A percentile compares a stretch with the other conserved stretches of the same genome.
Evolutionary conservation across 2,329 filamentous ascomycete genomes (phyloP).

Genomic region (Claviceps sp.): DNA sequence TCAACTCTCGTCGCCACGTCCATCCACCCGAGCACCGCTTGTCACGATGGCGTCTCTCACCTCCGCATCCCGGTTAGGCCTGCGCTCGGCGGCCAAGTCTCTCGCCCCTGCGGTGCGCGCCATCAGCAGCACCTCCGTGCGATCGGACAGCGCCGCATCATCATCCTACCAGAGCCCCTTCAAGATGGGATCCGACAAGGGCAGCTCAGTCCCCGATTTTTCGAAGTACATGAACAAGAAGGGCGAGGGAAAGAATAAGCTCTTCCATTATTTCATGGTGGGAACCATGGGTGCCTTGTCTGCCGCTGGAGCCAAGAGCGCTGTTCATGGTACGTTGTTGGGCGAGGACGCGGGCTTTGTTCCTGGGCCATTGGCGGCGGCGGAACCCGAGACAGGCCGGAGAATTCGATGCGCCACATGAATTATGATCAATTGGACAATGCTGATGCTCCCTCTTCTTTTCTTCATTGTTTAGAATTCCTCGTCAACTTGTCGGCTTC

Average conservation of each 20-base stretch:
- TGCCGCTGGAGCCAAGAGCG: slow-evolving; percentile 91
- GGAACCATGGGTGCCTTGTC: slow-evolving; percentile 85
- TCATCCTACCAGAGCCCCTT: slow-evolving; percentile 48
- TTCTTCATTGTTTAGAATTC: slow-evolving; percentile 58
- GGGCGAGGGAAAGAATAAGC: slow-evolving; percentile 59
- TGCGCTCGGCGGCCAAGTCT: slow-evolving; percentile 41
- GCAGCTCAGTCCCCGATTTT: slow-evolving; percentile 74
- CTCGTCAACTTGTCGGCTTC: slow-evolving; percentile 99
- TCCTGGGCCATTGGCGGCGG: not conserved
- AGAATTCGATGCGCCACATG: slow-evolving; percentile 4
- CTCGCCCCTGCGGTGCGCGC: slow-evolving; percentile 33
- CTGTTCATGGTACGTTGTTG: slow-evolving; percentile 73
- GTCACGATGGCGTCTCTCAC: slow-evolving; percentile 52
- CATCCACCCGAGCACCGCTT: slow-evolving; percentile 1
- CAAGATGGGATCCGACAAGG: slow-evolving; percentile 43
- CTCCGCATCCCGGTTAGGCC: slow-evolving; percentile 53
- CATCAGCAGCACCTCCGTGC: slow-evolving; percentile 41
- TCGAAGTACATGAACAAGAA: slow-evolving; percentile 69
- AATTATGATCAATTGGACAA: slow-evolving; percentile 12
- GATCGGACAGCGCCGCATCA: slow-evolving; percentile 32
- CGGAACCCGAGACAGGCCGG: not conserved
- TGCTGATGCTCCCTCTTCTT: slow-evolving; percentile 13
- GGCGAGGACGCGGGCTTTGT: not conserved
- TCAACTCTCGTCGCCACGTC: slow-evolving; percentile 3
- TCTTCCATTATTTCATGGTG: slow-evolving; percentile 98